phyloP scores from a whole-genome alignment of 169 alveolate species.

The Toxoplasma gondii region DNA sequence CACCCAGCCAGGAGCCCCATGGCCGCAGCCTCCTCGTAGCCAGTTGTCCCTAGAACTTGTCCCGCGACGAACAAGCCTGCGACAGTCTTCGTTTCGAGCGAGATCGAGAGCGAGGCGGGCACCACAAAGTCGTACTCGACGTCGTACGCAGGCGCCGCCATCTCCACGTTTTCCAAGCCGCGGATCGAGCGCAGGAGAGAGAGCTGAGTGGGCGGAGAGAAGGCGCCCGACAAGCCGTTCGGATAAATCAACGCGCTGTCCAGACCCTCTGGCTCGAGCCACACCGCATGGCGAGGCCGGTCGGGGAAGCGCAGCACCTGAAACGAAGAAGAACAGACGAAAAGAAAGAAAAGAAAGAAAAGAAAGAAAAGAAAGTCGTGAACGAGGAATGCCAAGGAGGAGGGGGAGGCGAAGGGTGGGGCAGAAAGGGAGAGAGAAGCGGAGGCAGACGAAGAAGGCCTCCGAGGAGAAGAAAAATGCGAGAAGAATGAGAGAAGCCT shows the following conservation, averaged over 20 bases:
- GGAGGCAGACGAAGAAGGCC: no score
- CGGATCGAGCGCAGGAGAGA: slow-evolving; percentile 72
- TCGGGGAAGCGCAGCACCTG: slow-evolving; percentile 76
- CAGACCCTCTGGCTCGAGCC: slow-evolving; percentile 95
- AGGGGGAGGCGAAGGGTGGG: not conserved
- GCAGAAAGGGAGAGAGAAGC: slow-evolving; percentile 33
- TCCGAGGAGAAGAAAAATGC: no score
- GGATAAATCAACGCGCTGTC: slow-evolving; percentile 86
- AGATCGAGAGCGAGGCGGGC: slow-evolving; percentile 80
- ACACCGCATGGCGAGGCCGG: slow-evolving; percentile 84
- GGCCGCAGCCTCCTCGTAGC: slow-evolving; percentile 95
- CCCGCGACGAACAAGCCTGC: slow-evolving; percentile 88
- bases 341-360: not conserved
- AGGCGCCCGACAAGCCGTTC: slow-evolving; percentile 90
- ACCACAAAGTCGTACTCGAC: slow-evolving; percentile 90
- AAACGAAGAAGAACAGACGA: no score
- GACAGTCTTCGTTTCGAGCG: slow-evolving; percentile 84
- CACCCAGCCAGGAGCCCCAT: slow-evolving; percentile 92
- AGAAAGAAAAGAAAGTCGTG: not conserved
- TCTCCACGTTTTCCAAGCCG: slow-evolving; percentile 85
- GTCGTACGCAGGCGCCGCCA: slow-evolving; percentile 88
- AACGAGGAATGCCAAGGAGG: no score
- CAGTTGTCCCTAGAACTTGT: slow-evolving; percentile 94
- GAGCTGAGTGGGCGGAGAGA: slow-evolving; percentile 84
- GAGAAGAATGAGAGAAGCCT: no score